Percentiles rank a stretch among this genome's conserved stretches.
Evolutionary conservation across 2,329 filamentous ascomycete genomes (phyloP).

Genomic region (Aspergillus fumigatiaffinis): DNA sequence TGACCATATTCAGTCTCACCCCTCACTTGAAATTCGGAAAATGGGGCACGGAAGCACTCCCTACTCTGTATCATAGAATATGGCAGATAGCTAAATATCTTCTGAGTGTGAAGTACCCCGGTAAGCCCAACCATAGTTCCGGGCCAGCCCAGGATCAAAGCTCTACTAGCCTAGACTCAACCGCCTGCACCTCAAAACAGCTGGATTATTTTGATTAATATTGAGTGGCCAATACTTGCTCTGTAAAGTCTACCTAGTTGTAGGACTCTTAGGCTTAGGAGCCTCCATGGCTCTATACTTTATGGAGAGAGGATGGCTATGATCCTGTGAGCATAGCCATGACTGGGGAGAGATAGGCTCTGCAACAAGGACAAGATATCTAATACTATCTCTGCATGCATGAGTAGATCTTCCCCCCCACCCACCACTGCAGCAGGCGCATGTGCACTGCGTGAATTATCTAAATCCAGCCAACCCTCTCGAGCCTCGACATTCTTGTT

Average conservation of each 20-base stretch:
- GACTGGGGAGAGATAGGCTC: not conserved
- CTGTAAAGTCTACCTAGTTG: too few species aligned
- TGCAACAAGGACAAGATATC: not conserved
- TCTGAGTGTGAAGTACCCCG: too few species aligned
- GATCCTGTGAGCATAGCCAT: not conserved
- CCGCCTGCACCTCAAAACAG: not conserved
- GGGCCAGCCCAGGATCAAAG: not conserved
- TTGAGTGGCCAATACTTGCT: too few species aligned
- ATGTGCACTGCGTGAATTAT: slow-evolving; percentile 3
- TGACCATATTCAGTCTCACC: not conserved
- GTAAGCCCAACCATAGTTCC: not conserved
- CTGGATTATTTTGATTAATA: too few species aligned
- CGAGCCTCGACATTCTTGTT: not conserved
- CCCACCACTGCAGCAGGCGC: not conserved
- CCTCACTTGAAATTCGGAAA: not conserved
- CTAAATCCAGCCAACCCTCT: not conserved
- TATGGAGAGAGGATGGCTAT: not conserved
- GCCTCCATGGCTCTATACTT: not conserved
- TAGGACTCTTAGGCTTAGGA: not conserved
- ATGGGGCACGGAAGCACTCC: not conserved
- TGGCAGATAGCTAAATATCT: too few species aligned
- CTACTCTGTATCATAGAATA: too few species aligned
- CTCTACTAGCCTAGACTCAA: not conserved
- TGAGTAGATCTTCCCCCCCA: not conserved
- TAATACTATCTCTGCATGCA: not conserved